Evolutionary conservation across 1,284 basidiomycete genomes (phyloP).

Genomic region (Leccinum pseudoinsigne): DNA sequence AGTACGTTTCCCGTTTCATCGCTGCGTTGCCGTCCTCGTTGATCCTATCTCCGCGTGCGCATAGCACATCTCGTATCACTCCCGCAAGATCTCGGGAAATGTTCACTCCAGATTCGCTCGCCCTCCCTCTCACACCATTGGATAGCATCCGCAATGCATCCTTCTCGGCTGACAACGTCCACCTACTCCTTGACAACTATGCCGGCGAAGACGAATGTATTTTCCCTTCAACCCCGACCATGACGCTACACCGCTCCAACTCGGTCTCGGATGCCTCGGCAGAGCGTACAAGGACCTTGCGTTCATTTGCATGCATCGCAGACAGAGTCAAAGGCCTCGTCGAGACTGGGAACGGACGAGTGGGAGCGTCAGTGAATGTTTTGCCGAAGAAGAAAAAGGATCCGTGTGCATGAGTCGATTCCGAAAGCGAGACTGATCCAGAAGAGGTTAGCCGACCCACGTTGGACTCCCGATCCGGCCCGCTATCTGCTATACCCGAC

Average conservation of each 20-base stretch:
- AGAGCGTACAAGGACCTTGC: constrained; percentile 35
- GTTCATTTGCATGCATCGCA: constrained; percentile 25
- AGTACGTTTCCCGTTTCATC: constrained; percentile 17
- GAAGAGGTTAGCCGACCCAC: neutral
- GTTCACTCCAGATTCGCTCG: constrained; percentile 5
- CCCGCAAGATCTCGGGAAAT: constrained; percentile 14
- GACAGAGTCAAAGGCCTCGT: constrained; percentile 35
- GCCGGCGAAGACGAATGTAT: neutral
- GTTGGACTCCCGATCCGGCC: neutral
- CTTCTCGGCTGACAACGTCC: constrained; percentile 29
- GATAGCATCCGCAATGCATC: constrained; percentile 16
- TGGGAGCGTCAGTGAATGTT: constrained; percentile 28
- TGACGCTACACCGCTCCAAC: constrained; percentile 27
- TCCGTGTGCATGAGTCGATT: constrained; percentile 11
- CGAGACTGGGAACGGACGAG: constrained; percentile 31
- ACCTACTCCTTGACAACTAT: constrained; percentile 3
- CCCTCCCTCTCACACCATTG: constrained; percentile 12
- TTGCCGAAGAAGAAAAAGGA: constrained; percentile 17
- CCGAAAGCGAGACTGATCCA: constrained; percentile 20
- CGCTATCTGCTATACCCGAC: neutral
- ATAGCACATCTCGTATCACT: constrained; percentile 23
- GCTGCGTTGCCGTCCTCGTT: neutral
- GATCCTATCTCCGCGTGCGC: constrained; percentile 2
- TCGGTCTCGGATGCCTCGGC: constrained; percentile 27
- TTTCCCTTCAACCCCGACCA: constrained; percentile 16